phyloP scores from a whole-genome alignment of 2,329 filamentous ascomycete genomes.

The Aaosphaeria arxii region DNA sequence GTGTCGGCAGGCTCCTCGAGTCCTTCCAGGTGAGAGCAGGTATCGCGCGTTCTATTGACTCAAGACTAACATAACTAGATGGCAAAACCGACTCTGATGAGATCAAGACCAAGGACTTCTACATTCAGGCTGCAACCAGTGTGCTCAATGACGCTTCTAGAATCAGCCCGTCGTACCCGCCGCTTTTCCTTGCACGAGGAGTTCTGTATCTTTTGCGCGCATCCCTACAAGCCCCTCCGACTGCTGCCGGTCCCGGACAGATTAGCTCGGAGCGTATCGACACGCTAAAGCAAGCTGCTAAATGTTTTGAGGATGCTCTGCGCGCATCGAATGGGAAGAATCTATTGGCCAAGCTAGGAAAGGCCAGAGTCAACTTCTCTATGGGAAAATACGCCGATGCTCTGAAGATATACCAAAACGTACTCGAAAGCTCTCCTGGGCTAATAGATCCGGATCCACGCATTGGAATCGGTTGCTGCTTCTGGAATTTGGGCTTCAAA shows the following conservation, averaged over 20 bases:
- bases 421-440: slow-evolving; percentile 79
- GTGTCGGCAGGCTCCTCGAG: slow-evolving; percentile 73
- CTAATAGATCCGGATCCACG: slow-evolving; percentile 90
- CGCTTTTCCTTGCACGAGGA: slow-evolving; percentile 85
- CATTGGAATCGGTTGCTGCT: slow-evolving; percentile 93
- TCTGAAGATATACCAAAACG: slow-evolving; percentile 80
- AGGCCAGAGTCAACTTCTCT: slow-evolving; percentile 81
- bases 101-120: slow-evolving; percentile 87
- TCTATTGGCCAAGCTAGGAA: slow-evolving; percentile 87
- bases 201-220: slow-evolving; percentile 85
- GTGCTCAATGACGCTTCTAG: slow-evolving; percentile 94
- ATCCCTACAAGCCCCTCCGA: slow-evolving; percentile 75
- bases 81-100: slow-evolving; percentile 57
- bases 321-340: slow-evolving; percentile 82
- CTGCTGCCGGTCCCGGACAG: slow-evolving; percentile 59
- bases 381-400: slow-evolving; percentile 83
- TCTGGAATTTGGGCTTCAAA: slow-evolving; percentile 95
- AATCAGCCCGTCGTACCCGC: slow-evolving; percentile 88
- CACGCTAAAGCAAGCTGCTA: slow-evolving; percentile 78
- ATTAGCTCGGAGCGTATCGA: slow-evolving; percentile 72
- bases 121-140: slow-evolving; percentile 83
- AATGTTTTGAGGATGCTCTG: slow-evolving; percentile 92
- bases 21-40: slow-evolving; percentile 50
- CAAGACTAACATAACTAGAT: slow-evolving; percentile 17
- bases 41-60: not conserved